Conservation (phyloP, 139 green algal genomes). For the Desmodesmus armatus region DNA sequence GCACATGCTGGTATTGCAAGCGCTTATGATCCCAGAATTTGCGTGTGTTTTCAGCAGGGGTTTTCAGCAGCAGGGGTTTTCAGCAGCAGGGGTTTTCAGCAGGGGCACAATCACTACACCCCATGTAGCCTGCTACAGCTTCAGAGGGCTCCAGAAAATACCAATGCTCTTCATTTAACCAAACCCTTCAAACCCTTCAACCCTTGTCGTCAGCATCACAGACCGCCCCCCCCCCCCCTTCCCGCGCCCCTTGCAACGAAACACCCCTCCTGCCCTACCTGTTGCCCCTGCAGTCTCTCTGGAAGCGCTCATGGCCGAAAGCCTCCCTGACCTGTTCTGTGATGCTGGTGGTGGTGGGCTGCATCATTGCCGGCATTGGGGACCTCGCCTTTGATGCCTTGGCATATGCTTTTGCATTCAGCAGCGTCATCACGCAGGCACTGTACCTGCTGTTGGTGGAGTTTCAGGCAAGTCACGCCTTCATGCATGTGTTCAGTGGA, state of each 20-base stretch:
- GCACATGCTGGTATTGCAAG: too few relatives aligned
- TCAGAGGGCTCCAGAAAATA: too few relatives aligned
- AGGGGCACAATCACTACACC: too few relatives aligned
- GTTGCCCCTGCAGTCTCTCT: slow-evolving; percentile 30
- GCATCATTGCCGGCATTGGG: slow-evolving; percentile 65
- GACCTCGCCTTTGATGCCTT: slow-evolving; percentile 75
- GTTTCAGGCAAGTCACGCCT: slow-evolving; percentile 62
- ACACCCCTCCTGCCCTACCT: neutral
- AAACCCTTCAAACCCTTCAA: neutral
- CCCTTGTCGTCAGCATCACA: neutral
- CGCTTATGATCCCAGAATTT: too few relatives aligned
- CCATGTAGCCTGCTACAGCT: too few relatives aligned
- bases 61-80: too few relatives aligned
- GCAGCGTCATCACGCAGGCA: slow-evolving; percentile 71
- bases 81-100: too few relatives aligned
- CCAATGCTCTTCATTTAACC: too few relatives aligned
- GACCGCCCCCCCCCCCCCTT: neutral
- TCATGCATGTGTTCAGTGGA: too few relatives aligned
- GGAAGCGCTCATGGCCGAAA: slow-evolving; percentile 39
- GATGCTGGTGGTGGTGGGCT: slow-evolving; percentile 67
- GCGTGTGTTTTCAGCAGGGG: too few relatives aligned
- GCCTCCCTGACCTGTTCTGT: slow-evolving; percentile 56
- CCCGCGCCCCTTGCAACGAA: neutral
- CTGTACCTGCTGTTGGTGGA: slow-evolving; percentile 86
- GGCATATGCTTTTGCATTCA: slow-evolving; percentile 74